Evolutionary conservation across 2,329 filamentous ascomycete genomes (phyloP).

Genomic region (Diaporthe sp.): DNA sequence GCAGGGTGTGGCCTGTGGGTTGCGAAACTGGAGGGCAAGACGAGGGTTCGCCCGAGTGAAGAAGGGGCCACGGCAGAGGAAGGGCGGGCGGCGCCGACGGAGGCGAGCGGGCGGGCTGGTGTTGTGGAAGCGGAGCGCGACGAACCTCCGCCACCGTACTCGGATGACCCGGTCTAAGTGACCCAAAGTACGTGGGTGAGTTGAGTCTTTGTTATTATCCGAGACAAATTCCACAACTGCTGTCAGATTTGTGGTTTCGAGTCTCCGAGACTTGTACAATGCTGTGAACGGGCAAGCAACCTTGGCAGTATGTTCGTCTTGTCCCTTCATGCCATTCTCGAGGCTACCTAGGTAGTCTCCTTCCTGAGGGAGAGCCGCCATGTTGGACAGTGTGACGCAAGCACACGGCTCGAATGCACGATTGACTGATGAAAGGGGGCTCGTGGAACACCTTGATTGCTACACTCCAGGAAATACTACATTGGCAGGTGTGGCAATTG

Average conservation of each 20-base stretch:
- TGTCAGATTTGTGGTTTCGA: constrained; percentile 10
- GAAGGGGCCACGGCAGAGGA: constrained; percentile 40
- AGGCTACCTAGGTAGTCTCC: background rate
- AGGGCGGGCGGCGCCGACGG: constrained; percentile 40
- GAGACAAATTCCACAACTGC: constrained; percentile 19
- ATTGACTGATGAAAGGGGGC: constrained; percentile 33
- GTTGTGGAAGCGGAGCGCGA: constrained; percentile 44
- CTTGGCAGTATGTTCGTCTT: background rate
- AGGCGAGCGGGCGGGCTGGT: constrained; percentile 40
- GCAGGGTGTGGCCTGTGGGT: constrained; percentile 90
- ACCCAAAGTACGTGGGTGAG: constrained; percentile 43
- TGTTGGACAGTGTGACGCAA: constrained; percentile 36
- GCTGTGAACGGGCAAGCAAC: background rate
- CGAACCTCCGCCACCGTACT: constrained; percentile 54
- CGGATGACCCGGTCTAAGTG: constrained; percentile 52
- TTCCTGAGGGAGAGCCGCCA: constrained; percentile 1
- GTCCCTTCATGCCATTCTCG: background rate
- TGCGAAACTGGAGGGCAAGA: constrained; percentile 78
- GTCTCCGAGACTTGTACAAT: constrained; percentile 4
- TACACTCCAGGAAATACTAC: background rate
- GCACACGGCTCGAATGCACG: constrained; percentile 8
- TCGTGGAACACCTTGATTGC: constrained; percentile 8
- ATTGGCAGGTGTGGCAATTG: background rate
- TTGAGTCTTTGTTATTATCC: constrained; percentile 40
- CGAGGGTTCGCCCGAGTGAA: constrained; percentile 42